Percentiles rank a stretch among this genome's conserved stretches.
phyloP scores from a whole-genome alignment of 306 rosid species.

The Echinosophora koreensis region DNA sequence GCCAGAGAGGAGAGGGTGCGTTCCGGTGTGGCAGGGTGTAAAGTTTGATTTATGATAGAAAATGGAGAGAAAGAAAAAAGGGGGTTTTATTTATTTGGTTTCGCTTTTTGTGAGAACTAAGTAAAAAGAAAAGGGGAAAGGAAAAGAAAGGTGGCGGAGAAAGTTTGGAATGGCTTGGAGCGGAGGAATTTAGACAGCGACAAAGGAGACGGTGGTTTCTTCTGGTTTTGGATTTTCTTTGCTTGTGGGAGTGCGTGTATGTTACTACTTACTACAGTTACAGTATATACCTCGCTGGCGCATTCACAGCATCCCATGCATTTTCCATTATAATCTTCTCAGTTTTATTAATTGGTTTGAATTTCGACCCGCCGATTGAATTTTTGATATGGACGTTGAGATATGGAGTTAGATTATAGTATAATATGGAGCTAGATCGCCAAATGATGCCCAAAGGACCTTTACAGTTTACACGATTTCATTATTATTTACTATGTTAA shows the following conservation, averaged over 20 bases:
- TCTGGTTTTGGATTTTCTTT: background rate
- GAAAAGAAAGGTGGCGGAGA: background rate
- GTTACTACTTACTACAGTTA: no score
- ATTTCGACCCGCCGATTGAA: background rate
- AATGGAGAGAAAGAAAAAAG: background rate
- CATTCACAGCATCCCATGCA: background rate
- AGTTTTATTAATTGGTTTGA: background rate
- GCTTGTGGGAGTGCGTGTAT: background rate
- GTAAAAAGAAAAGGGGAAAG: background rate
- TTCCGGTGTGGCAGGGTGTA: constrained; percentile 36
- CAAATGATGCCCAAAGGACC: no score
- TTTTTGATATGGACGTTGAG: background rate
- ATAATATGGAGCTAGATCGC: no score
- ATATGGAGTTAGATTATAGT: no score
- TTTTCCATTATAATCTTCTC: no score
- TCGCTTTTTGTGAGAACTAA: background rate
- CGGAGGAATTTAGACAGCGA: background rate
- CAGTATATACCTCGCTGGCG: background rate
- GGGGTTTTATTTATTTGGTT: background rate
- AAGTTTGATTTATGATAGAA: background rate
- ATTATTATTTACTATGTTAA: no score
- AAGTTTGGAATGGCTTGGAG: background rate
- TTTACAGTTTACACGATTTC: no score
- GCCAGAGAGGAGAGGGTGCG: background rate
- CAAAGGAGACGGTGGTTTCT: background rate